Conservation (phyloP, 2,329 filamentous ascomycete genomes). For the Hymenoscyphus occultus region DNA sequence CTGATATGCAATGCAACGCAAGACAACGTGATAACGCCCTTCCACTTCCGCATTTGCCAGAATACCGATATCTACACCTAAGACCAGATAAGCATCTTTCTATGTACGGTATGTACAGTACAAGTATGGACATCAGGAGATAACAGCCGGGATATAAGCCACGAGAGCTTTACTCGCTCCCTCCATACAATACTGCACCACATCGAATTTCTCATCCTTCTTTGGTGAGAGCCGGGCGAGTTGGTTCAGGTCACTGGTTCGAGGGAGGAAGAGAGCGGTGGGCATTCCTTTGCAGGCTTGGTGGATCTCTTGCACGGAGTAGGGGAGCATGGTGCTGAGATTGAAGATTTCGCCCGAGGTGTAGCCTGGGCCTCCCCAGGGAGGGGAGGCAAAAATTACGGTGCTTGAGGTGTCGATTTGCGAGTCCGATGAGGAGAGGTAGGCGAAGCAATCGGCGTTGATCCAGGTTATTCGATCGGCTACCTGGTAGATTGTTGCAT, state of each 20-base stretch:
- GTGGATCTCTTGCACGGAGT: conserved; percentile 64
- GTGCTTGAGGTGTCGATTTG: conserved; percentile 30
- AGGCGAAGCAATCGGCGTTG: conserved; percentile 74
- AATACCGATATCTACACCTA: not conserved
- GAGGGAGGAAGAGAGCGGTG: conserved; percentile 76
- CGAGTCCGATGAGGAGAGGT: conserved; percentile 23
- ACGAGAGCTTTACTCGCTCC: conserved; percentile 82
- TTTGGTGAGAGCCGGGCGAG: conserved; percentile 57
- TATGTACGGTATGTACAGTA: too few species aligned
- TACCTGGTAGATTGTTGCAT: conserved; percentile 82
- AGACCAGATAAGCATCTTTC: too few species aligned
- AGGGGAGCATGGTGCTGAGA: conserved; percentile 82
- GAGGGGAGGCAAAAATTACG: conserved; percentile 69
- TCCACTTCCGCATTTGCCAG: not conserved
- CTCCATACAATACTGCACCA: conserved; percentile 88
- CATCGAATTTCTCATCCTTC: conserved; percentile 57
- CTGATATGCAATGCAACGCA: not conserved
- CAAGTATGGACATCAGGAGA: conserved; percentile 5
- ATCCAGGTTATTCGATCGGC: conserved; percentile 79
- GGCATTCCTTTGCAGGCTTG: conserved; percentile 57
- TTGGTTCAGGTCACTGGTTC: conserved; percentile 79
- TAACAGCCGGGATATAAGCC: conserved; percentile 52
- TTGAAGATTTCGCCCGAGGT: conserved; percentile 71
- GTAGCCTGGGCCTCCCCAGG: conserved; percentile 71
- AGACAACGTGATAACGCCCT: not conserved